Conservation (phyloP, 495 filamentous ascomycete species). For the Penicillium flavigenum region DNA sequence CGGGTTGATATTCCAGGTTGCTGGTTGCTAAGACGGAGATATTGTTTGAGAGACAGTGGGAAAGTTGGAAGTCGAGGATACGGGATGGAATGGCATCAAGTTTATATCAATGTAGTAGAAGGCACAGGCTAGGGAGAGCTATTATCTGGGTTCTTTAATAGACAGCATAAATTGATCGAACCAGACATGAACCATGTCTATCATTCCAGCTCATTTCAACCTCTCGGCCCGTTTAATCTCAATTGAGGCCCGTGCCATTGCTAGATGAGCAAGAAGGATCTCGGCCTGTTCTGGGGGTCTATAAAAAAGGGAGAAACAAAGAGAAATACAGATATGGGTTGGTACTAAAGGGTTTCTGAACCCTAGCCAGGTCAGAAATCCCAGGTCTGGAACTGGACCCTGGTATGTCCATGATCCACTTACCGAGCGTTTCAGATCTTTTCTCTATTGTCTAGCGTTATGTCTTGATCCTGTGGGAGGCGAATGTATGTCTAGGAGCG, state of each 20-base stretch:
- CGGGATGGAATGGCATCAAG: neutral
- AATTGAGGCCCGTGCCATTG: slow-evolving; percentile 7
- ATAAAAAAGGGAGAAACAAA: neutral
- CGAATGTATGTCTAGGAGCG: slow-evolving; percentile 3
- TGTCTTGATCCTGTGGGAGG: slow-evolving; percentile 16
- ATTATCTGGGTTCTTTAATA: slow-evolving; percentile 6
- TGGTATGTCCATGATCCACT: slow-evolving; percentile 21
- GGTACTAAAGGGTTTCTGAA: slow-evolving; percentile 21
- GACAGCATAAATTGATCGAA: neutral
- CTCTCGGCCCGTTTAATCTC: slow-evolving; percentile 12
- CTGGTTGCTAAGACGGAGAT: neutral
- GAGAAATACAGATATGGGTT: slow-evolving; percentile 14
- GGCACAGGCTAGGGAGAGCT: neutral
- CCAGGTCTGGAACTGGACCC: slow-evolving; percentile 17
- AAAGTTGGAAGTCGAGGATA: neutral
- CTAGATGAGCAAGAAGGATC: slow-evolving; percentile 8
- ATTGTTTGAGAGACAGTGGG: slow-evolving; percentile 14
- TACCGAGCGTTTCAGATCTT: slow-evolving; percentile 28
- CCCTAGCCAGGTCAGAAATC: slow-evolving; percentile 30
- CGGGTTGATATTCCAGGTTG: neutral
- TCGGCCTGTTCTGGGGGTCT: neutral
- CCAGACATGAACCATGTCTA: slow-evolving; percentile 14
- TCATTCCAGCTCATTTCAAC: slow-evolving; percentile 16
- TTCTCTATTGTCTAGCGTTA: slow-evolving; percentile 16
- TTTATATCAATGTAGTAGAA: neutral